A percentile compares a stretch with the other conserved stretches of the same genome.
Conservation (phyloP, 139 green algal genomes). For the Coelastrella sp. region DNA sequence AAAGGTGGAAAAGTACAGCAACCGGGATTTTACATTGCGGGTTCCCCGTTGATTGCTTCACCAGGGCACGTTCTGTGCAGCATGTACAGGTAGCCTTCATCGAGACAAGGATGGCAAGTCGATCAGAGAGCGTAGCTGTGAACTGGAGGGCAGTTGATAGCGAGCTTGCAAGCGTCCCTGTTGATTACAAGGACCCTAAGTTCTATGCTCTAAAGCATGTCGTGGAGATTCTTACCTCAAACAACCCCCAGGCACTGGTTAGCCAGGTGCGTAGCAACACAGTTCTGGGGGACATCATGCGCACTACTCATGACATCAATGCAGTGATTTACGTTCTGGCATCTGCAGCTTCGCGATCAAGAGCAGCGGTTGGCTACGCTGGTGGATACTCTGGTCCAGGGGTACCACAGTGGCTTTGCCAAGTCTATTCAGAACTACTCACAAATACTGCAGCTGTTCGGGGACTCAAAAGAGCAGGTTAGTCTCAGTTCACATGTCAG, state of each 20-base stretch:
- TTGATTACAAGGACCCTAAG: constrained; percentile 68
- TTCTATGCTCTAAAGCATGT: constrained; percentile 86
- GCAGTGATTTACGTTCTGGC: not conserved
- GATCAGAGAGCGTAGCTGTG: constrained; percentile 30
- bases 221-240: constrained; percentile 77
- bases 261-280: constrained; percentile 50
- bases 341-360: constrained; percentile 69
- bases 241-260: constrained; percentile 65
- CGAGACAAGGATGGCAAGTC: not conserved
- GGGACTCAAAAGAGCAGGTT: constrained; percentile 75
- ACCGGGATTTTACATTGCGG: not conserved
- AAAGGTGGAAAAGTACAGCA: not conserved
- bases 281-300: not conserved
- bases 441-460: constrained; percentile 85
- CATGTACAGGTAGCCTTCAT: not conserved
- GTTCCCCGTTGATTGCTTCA: not conserved
- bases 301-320: no score
- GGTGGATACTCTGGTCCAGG: constrained; percentile 78
- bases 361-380: constrained; percentile 63
- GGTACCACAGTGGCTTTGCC: constrained; percentile 87
- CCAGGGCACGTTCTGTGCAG: not conserved
- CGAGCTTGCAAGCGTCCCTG: constrained; percentile 57
- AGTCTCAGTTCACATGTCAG: no score
- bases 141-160: constrained; percentile 77
- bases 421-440: constrained; percentile 90